Evolutionary conservation across 345 rosid species (phyloP).

Genomic region (Euphorbia lathyris): DNA sequence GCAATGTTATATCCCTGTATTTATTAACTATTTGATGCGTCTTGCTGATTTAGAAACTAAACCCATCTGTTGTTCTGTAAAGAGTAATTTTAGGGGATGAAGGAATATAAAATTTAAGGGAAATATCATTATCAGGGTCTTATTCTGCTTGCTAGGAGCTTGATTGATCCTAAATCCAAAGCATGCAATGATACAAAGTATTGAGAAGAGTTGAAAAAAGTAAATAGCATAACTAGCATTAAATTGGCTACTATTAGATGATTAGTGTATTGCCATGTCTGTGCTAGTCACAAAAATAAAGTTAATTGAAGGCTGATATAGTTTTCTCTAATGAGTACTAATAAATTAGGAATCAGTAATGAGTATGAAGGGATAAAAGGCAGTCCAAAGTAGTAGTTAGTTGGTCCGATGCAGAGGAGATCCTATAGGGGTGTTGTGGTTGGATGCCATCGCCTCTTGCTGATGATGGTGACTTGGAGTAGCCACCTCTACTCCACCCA

Average conservation of each 20-base stretch:
- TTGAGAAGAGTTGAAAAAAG: not conserved
- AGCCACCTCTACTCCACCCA: conserved; percentile 8
- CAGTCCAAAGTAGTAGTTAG: not conserved
- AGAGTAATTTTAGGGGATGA: not conserved
- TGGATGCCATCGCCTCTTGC: conserved; percentile 27
- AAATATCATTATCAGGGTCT: not conserved
- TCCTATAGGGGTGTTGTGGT: conserved; percentile 27
- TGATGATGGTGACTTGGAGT: conserved; percentile 10
- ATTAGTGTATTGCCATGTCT: not conserved
- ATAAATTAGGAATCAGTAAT: not conserved
- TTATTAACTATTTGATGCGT: not conserved
- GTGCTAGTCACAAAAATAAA: not conserved
- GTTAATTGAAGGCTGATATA: not conserved
- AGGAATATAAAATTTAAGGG: not conserved
- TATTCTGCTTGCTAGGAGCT: not conserved
- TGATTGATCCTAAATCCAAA: not conserved
- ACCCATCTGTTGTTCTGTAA: not conserved
- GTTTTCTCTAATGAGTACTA: not conserved
- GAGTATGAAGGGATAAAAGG: not conserved
- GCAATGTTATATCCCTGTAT: not conserved
- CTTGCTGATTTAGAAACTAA: not conserved
- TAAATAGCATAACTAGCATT: not conserved
- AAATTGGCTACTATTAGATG: not conserved
- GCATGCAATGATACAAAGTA: not conserved
- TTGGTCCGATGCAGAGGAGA: conserved; percentile 20